Evolutionary conservation across 345 rosid species (phyloP).

Genomic region (Corymbia maculata): DNA sequence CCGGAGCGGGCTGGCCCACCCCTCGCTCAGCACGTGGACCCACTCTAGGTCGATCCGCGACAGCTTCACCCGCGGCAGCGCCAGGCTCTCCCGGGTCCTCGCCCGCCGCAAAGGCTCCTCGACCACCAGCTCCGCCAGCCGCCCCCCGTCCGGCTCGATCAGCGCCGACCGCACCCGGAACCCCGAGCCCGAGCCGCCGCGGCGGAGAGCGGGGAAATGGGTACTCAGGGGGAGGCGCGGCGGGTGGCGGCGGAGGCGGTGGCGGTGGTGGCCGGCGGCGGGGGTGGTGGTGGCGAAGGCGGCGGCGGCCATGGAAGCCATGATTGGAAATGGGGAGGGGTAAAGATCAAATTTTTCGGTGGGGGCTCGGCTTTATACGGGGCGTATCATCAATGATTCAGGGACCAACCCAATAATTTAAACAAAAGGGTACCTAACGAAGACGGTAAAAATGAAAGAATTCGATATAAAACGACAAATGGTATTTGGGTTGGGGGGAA

Average conservation of each 20-base stretch:
- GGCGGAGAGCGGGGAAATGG: not conserved
- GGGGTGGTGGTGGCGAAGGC: not conserved
- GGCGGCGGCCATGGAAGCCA: conserved; percentile 1
- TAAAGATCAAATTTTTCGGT: not conserved
- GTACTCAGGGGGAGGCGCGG: not conserved
- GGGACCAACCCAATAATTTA: not conserved
- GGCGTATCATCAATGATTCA: not conserved
- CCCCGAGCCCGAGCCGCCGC: not conserved
- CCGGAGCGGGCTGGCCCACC: conserved; percentile 94
- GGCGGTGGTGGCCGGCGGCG: not conserved
- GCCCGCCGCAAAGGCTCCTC: conserved; percentile 38
- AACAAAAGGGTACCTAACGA: not conserved
- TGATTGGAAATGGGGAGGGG: not conserved
- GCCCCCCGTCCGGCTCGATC: conserved; percentile 91
- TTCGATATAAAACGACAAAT: not conserved
- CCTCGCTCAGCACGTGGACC: conserved; percentile 98
- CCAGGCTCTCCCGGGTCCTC: conserved; percentile 51
- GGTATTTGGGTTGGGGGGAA: too few relatives aligned
- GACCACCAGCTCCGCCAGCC: conserved; percentile 62
- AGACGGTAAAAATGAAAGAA: not conserved
- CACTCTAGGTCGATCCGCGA: conserved; percentile 69
- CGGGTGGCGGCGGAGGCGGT: not conserved
- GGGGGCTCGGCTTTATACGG: not conserved
- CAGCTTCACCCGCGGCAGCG: conserved; percentile 58
- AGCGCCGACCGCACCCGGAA: conserved; percentile 15